A percentile compares a stretch with the other conserved stretches of the same genome.
Conservation (phyloP, 441 rosid species). For the Rhodomyrtus psidioides region DNA sequence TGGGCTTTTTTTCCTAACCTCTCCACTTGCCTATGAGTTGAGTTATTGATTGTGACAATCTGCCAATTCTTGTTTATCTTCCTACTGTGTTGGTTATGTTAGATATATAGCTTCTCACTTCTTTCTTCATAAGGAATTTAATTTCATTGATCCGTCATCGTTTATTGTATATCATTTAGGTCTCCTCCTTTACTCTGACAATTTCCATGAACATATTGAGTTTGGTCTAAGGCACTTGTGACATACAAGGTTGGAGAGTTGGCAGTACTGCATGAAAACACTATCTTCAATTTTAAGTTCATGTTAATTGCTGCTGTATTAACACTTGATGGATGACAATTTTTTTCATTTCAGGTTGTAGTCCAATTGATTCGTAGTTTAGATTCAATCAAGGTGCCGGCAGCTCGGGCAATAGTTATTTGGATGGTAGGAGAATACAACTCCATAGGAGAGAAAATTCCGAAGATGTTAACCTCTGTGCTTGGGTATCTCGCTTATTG, state of each 20-base stretch:
- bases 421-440: slow-evolving; percentile 93
- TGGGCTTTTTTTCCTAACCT: neutral
- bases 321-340: neutral
- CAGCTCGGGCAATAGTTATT: slow-evolving; percentile 82
- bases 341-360: slow-evolving; percentile 44
- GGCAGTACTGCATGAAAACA: neutral
- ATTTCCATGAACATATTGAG: neutral
- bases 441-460: slow-evolving; percentile 66
- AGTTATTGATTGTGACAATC: neutral
- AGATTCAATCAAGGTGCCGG: slow-evolving; percentile 78
- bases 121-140: neutral
- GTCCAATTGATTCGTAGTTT: slow-evolving; percentile 70
- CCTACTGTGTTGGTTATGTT: neutral
- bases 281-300: neutral
- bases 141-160: neutral
- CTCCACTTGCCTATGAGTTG: neutral
- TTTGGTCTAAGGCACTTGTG: neutral
- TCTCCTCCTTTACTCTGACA: neutral
- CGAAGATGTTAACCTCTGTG: slow-evolving; percentile 64
- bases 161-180: neutral
- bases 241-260: neutral
- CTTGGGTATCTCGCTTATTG: slow-evolving; percentile 89
- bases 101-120: neutral
- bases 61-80: neutral
- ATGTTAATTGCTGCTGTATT: neutral